These are phyloP conservation scores for Schrenkiella parvula DNA, from an alignment of 345 rosid genomes.

Conservation along the genomic window DNA sequence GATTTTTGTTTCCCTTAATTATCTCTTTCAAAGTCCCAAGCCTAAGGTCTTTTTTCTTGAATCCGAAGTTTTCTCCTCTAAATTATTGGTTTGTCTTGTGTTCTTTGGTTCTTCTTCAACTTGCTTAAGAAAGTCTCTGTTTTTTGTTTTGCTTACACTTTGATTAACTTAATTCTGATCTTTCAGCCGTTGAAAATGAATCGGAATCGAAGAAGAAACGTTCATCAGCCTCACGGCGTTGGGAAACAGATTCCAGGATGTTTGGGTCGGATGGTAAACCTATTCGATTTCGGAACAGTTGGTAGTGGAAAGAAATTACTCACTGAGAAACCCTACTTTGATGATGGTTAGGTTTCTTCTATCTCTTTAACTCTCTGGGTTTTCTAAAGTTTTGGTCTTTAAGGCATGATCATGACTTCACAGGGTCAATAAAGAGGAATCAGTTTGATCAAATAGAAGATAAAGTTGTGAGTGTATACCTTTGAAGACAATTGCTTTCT, in stretches of 20 bases:
- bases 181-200: conserved; percentile 61
- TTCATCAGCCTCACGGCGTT: conserved; percentile 24
- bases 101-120: not conserved
- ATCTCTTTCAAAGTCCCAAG: not conserved
- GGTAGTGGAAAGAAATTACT: conserved; percentile 38
- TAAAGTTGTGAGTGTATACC: conserved; percentile 48
- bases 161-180: conserved; percentile 1
- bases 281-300: conserved; percentile 58
- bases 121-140: not conserved
- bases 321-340: conserved; percentile 43
- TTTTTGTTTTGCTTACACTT: not conserved
- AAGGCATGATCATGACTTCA: conserved; percentile 6
- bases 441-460: conserved; percentile 62
- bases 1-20: conserved; percentile 3
- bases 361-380: not conserved
- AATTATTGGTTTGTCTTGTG: not conserved
- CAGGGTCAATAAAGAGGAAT: conserved; percentile 52
- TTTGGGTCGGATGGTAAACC: conserved; percentile 46
- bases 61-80: not conserved
- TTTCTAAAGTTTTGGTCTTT: not conserved
- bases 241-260: conserved; percentile 65
- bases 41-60: not conserved
- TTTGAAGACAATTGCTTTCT: not conserved
- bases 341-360: conserved; percentile 48
- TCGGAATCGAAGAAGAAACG: conserved; percentile 43